Base-by-base conservation (phyloP, 441 rosid genomes). In the Pelargonium cotyledonis region DNA sequence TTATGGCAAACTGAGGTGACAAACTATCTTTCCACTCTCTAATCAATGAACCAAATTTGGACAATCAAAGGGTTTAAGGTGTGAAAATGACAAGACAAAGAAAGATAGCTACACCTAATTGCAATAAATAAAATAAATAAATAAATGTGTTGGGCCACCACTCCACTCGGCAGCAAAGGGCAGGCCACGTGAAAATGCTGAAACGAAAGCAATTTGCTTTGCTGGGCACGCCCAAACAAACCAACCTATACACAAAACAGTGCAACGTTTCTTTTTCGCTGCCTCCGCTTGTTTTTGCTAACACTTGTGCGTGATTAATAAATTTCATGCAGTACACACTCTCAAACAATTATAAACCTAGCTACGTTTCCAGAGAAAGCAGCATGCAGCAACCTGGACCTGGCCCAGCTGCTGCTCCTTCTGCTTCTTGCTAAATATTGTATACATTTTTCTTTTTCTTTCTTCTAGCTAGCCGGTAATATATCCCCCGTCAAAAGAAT, bases 131-230 rank as follows among this genome's bases (percentile, higher is more conserved):
- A 15, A 11, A n/a, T n/a, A n/a, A n/a, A n/a, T n/a, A n/a, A n/a
- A n/a, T n/a, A n/a, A n/a, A n/a, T n/a, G n/a, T n/a, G n/a, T 49
- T 49, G 55, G 55, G 16, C 55, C 55, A 49, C 55, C 55, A 49
- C 15, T n/a, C n/a, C n/a, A n/a, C n/a, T n/a, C n/a, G n/a, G n/a
- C n/a, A n/a, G n/a, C n/a, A n/a, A n/a, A n/a, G n/a, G n/a, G n/a
- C n/a, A n/a, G n/a, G n/a, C 53, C 55, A 49, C 55, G 55, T 49
- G 55, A 49, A 49, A 11, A 49, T 49, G 55, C 55, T 49, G 55
- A 49, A 49, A 14, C 55, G 55, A 49, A 49, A 15, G 16, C 55
- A 3, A 49, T 15, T 49, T 49, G 12, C 12, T 49, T 49, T 49
- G 11, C 16, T 49, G 55, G 55, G 16, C 55, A 49, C 55, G 15